phyloP scores from a whole-genome alignment of 108 stramenopile genomes.

The Aurantiochytrium sp. region DNA sequence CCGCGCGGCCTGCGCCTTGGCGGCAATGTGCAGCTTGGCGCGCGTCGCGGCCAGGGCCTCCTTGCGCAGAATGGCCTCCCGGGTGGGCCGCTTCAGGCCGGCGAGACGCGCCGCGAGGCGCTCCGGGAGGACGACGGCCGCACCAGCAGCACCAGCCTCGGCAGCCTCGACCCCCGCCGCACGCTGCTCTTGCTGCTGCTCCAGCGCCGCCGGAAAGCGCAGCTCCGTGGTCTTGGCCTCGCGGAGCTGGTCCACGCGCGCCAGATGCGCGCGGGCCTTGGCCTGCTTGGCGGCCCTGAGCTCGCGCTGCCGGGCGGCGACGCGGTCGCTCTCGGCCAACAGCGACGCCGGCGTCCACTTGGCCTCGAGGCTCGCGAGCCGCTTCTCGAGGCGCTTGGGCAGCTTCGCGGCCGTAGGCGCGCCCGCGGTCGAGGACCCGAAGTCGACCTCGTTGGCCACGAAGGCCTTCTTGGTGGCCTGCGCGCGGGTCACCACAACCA shows the following conservation, averaged over 20 bases:
- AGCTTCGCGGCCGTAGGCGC: background rate
- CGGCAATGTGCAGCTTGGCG: background rate
- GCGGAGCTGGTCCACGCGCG: background rate
- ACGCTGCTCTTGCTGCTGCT: background rate
- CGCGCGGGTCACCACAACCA: background rate
- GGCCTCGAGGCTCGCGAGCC: background rate
- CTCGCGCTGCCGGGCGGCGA: background rate
- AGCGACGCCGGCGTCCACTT: background rate
- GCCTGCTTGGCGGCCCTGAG: background rate
- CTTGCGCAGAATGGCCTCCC: background rate
- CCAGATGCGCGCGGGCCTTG: background rate
- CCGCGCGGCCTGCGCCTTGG: background rate
- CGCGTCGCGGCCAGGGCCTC: background rate
- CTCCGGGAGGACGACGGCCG: too few relatives aligned
- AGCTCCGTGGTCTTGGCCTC: background rate
- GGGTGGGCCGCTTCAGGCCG: background rate
- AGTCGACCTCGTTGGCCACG: background rate
- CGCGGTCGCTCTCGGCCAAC: background rate
- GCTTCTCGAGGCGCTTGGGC: background rate
- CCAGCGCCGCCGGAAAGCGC: background rate
- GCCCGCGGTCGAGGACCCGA: background rate
- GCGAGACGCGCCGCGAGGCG: background rate
- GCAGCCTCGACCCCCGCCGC: background rate
- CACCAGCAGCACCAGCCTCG: background rate
- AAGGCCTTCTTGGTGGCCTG: background rate